phyloP scores from a whole-genome alignment of 257 asterid genomes.

The Solanum arcanum region DNA sequence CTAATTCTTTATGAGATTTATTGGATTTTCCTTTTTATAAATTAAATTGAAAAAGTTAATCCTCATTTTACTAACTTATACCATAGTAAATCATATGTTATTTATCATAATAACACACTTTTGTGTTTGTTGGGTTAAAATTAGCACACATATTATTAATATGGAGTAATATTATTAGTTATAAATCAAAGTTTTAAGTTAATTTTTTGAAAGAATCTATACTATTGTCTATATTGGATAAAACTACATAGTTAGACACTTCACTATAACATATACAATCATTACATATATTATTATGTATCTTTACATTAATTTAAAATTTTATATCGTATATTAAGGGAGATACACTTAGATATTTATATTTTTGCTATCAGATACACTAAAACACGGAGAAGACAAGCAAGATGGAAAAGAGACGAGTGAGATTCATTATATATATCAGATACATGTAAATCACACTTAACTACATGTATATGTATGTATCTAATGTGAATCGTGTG shows the following conservation, averaged over 20 bases:
- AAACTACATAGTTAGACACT: too few species aligned
- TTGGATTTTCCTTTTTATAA: slow-evolving; percentile 17
- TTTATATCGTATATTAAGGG: not conserved
- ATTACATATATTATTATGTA: too few species aligned
- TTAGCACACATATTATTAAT: too few species aligned
- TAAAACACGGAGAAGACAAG: not conserved
- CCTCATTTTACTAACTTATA: not conserved
- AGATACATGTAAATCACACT: not conserved
- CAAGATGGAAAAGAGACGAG: too few species aligned
- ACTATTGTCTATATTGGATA: too few species aligned
- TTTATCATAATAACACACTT: not conserved
- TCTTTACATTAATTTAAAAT: not conserved
- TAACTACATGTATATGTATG: not conserved
- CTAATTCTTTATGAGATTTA: slow-evolving; percentile 21
- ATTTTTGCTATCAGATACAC: not conserved
- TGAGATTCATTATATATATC: too few species aligned
- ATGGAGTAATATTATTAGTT: not conserved
- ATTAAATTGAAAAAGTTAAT: slow-evolving; percentile 14
- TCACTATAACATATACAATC: not conserved
- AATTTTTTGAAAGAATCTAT: not conserved
- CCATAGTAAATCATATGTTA: not conserved
- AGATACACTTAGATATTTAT: not conserved
- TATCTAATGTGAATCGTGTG: not conserved
- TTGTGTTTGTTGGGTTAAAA: not conserved
- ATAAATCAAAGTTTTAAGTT: not conserved